A percentile compares a stretch with the other conserved stretches of the same genome.
Evolutionary conservation across 345 rosid species (phyloP).

Genomic region (Euphorbia pulcherrima): DNA sequence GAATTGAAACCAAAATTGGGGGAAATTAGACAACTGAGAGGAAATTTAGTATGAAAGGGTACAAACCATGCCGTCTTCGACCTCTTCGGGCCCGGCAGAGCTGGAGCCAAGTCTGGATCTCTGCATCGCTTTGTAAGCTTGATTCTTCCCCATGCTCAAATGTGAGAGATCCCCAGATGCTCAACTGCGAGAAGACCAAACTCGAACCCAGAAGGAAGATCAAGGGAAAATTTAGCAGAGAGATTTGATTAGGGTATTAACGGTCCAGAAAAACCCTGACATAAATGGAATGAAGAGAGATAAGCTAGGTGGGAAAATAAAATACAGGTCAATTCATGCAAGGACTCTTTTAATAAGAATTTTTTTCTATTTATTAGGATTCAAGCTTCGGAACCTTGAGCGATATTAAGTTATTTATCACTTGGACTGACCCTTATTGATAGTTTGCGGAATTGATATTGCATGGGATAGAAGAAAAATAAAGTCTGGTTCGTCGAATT

Average conservation of each 20-base stretch:
- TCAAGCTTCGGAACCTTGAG: too few species aligned
- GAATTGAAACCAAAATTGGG: neutral
- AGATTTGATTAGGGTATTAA: conserved; percentile 14
- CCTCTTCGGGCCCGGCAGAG: conserved; percentile 80
- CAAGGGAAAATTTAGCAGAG: neutral
- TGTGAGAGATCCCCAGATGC: conserved; percentile 18
- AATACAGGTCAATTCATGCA: neutral
- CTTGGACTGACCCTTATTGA: too few species aligned
- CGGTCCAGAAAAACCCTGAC: conserved; percentile 20
- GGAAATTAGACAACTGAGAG: neutral
- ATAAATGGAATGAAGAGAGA: neutral
- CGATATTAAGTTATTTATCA: too few species aligned
- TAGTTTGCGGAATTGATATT: too few species aligned
- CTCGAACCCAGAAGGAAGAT: conserved; percentile 1
- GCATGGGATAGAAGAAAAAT: too few species aligned
- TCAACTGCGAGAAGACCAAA: conserved; percentile 2
- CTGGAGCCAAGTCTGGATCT: conserved; percentile 76
- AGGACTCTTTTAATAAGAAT: too few species aligned
- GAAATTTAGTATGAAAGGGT: conserved; percentile 56
- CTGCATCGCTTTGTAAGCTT: conserved; percentile 99
- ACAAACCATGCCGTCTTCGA: conserved; percentile 99
- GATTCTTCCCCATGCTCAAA: conserved; percentile 85
- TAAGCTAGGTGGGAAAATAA: neutral
- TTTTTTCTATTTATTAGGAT: too few species aligned
- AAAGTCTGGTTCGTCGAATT: too few species aligned